A percentile compares a stretch with the other conserved stretches of the same genome.
phyloP scores from a whole-genome alignment of 2,329 filamentous ascomycete genomes.

The Penicillium thymicola region DNA sequence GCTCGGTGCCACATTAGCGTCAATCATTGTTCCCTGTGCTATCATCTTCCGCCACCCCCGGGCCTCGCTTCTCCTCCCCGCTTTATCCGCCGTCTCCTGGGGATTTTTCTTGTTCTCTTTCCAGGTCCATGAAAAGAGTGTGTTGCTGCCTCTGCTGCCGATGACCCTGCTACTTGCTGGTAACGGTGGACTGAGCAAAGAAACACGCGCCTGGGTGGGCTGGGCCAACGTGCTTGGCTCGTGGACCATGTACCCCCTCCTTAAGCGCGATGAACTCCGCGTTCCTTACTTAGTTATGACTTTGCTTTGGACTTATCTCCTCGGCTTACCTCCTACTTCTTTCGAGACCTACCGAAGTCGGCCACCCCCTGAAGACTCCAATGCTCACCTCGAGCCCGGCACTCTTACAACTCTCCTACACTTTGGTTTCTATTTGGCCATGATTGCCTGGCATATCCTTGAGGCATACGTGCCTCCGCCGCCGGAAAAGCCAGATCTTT shows the following conservation, averaged over 20 bases:
- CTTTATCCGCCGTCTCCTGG: constrained; percentile 83
- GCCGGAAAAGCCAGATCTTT: constrained; percentile 79
- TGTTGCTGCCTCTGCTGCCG: constrained; percentile 84
- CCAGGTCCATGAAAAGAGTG: constrained; percentile 97
- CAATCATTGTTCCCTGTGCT: constrained; percentile 75
- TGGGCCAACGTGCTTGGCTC: constrained; percentile 85
- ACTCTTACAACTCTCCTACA: constrained; percentile 70
- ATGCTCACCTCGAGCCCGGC: constrained; percentile 47
- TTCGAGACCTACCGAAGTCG: constrained; percentile 63
- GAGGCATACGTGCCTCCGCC: constrained; percentile 70
- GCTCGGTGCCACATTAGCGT: constrained; percentile 67
- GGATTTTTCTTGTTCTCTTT: constrained; percentile 97
- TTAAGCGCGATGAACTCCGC: constrained; percentile 77
- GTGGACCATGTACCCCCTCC: constrained; percentile 92
- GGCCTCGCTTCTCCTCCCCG: constrained; percentile 72
- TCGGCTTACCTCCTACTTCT: constrained; percentile 79
- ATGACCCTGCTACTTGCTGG: constrained; percentile 86
- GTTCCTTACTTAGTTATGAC: constrained; percentile 84
- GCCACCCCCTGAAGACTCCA: constrained; percentile 24
- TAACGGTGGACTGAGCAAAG: constrained; percentile 71
- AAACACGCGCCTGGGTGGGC: constrained; percentile 85
- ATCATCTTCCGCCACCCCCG: constrained; percentile 76
- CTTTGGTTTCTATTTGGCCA: constrained; percentile 68
- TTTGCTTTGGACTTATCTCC: constrained; percentile 83
- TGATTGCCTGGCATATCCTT: constrained; percentile 76